A percentile compares a stretch with the other conserved stretches of the same genome.
phyloP scores from a whole-genome alignment of 2,329 filamentous ascomycete genomes.

The Mycosphaerella sp. region DNA sequence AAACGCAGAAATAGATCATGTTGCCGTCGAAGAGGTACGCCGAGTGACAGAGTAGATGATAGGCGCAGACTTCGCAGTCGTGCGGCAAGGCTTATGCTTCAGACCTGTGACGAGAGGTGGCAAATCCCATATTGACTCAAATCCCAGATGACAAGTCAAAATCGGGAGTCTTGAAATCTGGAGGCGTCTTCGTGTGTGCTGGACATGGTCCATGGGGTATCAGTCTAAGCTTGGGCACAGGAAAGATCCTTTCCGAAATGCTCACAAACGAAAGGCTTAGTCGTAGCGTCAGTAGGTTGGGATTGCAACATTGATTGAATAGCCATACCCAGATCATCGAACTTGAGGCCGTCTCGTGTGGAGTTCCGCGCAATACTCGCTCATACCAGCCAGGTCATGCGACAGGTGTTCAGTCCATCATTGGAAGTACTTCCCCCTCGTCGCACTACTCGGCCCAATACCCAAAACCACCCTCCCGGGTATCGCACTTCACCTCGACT shows the following conservation, averaged over 20 bases:
- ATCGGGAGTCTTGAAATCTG: constrained; percentile 43
- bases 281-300: constrained; percentile 54
- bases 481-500: too few relatives aligned
- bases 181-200: constrained; percentile 70
- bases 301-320: constrained; percentile 5
- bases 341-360: too few relatives aligned
- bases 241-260: constrained; percentile 57
- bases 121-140: constrained; percentile 55
- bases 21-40: constrained; percentile 48
- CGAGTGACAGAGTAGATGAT: constrained; percentile 47
- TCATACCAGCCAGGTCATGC: too few relatives aligned
- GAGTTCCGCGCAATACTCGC: too few relatives aligned
- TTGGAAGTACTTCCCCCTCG: too few relatives aligned
- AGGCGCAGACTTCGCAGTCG: constrained; percentile 51
- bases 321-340: too few relatives aligned
- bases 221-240: constrained; percentile 86
- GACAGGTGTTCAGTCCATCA: too few relatives aligned
- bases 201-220: constrained; percentile 99
- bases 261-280: constrained; percentile 45
- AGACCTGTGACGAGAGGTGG: constrained; percentile 62
- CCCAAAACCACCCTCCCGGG: too few relatives aligned
- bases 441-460: too few relatives aligned
- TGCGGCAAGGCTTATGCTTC: constrained; percentile 65
- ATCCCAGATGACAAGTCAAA: constrained; percentile 55
- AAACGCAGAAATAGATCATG: constrained; percentile 43